Conservation (phyloP, 257 asterid species). For the Primulina eburnea region DNA sequence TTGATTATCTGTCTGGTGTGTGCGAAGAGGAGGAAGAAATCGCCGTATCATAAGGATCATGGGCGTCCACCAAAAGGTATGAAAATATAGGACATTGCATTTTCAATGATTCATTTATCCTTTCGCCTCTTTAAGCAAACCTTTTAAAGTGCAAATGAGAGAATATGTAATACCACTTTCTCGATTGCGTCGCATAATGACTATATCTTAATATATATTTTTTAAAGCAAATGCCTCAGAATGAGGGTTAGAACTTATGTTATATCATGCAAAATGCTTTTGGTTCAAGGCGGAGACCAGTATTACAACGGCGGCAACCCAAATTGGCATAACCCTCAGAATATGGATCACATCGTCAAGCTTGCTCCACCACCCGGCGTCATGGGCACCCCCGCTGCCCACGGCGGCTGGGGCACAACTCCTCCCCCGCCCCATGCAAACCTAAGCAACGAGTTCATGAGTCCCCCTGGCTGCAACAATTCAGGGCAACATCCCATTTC, state of each 20-base stretch:
- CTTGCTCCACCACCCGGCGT: slow-evolving; percentile 26
- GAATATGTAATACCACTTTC: too few relatives aligned
- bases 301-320: slow-evolving; percentile 19
- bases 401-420: slow-evolving; percentile 27
- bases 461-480: slow-evolving; percentile 11
- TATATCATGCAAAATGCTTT: not conserved
- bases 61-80: slow-evolving; percentile 24
- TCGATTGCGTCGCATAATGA: too few relatives aligned
- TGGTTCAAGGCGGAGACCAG: slow-evolving; percentile 20
- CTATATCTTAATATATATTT: too few relatives aligned
- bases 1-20: slow-evolving; percentile 21
- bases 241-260: not conserved
- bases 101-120: too few relatives aligned
- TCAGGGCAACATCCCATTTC: slow-evolving; percentile 23
- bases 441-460: slow-evolving; percentile 25
- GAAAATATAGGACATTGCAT: not conserved
- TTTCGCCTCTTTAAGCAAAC: too few relatives aligned
- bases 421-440: slow-evolving; percentile 17
- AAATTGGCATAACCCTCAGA: slow-evolving; percentile 15
- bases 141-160: not conserved
- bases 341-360: slow-evolving; percentile 23
- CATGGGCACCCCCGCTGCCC: not conserved
- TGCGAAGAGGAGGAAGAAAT: slow-evolving; percentile 25
- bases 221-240: not conserved
- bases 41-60: slow-evolving; percentile 18